Evolutionary conservation across 1,284 basidiomycete genomes (phyloP).

Genomic region (Moniliella sp.): DNA sequence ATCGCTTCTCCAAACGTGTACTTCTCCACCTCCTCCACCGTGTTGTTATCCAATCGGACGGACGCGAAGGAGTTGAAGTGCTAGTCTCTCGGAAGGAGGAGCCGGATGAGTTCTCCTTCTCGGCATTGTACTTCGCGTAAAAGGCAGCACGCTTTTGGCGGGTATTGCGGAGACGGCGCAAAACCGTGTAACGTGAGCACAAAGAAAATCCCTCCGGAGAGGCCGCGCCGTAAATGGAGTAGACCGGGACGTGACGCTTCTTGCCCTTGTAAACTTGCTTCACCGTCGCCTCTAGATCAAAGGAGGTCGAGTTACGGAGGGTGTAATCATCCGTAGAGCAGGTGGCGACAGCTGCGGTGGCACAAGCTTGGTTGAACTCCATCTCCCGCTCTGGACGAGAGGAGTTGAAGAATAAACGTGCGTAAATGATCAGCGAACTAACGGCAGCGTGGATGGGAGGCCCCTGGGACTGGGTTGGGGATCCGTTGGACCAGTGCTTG

Average conservation of each 20-base stretch:
- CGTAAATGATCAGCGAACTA: slow-evolving; percentile 12
- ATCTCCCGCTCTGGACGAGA: slow-evolving; percentile 9
- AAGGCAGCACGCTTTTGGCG: slow-evolving; percentile 1
- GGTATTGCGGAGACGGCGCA: slow-evolving; percentile 1
- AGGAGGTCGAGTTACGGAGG: slow-evolving; percentile 14
- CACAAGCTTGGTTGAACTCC: slow-evolving; percentile 12
- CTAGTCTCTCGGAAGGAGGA: no score
- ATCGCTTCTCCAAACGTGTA: slow-evolving; percentile 1
- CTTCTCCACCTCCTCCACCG: no score
- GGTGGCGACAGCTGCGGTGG: slow-evolving; percentile 3
- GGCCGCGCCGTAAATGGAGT: slow-evolving; percentile 8
- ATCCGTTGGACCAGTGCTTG: slow-evolving; percentile 15
- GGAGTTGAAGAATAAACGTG: slow-evolving; percentile 26
- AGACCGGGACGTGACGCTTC: slow-evolving; percentile 7
- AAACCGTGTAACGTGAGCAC: slow-evolving; percentile 13
- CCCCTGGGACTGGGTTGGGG: slow-evolving; percentile 11
- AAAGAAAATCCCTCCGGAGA: slow-evolving; percentile 10
- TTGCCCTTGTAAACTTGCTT: not conserved
- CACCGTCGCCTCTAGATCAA: slow-evolving; percentile 1
- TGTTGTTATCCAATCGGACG: no score
- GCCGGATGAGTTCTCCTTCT: no score
- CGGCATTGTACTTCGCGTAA: no score
- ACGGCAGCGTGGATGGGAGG: slow-evolving; percentile 10
- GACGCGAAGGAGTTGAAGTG: no score
- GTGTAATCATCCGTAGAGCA: slow-evolving; percentile 20